phyloP scores from a whole-genome alignment of 2,329 filamentous ascomycete species.

The Aureobasidium sp. region DNA sequence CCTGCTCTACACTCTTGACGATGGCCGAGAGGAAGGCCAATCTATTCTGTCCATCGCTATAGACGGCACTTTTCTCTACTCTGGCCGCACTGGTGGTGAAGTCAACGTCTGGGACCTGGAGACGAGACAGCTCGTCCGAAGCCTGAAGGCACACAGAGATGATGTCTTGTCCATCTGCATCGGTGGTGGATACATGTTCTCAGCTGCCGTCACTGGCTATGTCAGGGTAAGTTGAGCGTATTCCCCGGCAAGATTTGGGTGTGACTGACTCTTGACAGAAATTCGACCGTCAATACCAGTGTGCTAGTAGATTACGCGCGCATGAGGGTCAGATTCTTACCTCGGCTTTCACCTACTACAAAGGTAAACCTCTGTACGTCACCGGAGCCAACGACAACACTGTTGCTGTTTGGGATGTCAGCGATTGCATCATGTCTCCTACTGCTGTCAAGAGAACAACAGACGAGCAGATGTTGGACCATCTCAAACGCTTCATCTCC shows the following conservation, averaged over 20 bases:
- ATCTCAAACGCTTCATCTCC: constrained; percentile 76
- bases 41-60: constrained; percentile 71
- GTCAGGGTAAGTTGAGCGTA: constrained; percentile 57
- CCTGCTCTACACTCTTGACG: constrained; percentile 61
- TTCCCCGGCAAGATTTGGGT: too few species aligned
- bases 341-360: constrained; percentile 65
- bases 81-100: constrained; percentile 77
- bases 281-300: constrained; percentile 77
- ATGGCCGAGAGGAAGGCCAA: constrained; percentile 51
- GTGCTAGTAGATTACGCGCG: constrained; percentile 69
- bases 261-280: constrained; percentile 41
- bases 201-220: constrained; percentile 80
- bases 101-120: constrained; percentile 97
- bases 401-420: constrained; percentile 80
- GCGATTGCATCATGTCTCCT: constrained; percentile 45
- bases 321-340: constrained; percentile 83
- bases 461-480: constrained; percentile 55
- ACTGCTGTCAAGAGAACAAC: constrained; percentile 45
- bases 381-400: constrained; percentile 90
- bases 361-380: constrained; percentile 74
- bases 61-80: constrained; percentile 88
- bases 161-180: constrained; percentile 85
- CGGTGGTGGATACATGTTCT: constrained; percentile 78
- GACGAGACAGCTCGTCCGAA: constrained; percentile 80
- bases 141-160: constrained; percentile 70